A percentile compares a stretch with the other conserved stretches of the same genome.
These are phyloP conservation scores for Plasmodium fragile DNA, from an alignment of 169 alveolate genomes.

Conservation along the genomic window DNA sequence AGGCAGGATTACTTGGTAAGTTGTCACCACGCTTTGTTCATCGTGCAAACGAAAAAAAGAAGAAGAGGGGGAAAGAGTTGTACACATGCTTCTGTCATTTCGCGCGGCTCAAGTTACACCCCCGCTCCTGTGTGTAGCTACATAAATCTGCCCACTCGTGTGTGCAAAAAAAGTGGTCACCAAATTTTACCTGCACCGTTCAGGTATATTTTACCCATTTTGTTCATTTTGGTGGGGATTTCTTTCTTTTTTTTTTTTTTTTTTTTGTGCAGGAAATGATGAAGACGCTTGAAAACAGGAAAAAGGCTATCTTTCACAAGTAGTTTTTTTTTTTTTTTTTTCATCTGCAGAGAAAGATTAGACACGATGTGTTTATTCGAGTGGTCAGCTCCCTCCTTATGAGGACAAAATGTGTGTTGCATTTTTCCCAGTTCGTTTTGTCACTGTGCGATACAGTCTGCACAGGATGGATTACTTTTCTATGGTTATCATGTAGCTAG, in stretches of 20 bases:
- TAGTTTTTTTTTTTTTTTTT: background rate
- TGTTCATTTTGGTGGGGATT: background rate
- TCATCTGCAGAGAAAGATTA: background rate
- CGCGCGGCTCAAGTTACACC: background rate
- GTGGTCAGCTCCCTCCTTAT: background rate
- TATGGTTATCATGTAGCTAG: background rate
- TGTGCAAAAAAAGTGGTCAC: background rate
- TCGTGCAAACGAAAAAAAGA: background rate
- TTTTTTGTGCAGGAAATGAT: conserved; percentile 49
- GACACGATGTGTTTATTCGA: background rate
- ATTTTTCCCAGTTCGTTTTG: background rate
- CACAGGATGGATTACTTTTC: background rate
- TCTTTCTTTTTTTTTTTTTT: conserved; percentile 27
- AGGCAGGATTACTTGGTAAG: conserved; percentile 50
- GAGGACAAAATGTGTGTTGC: background rate
- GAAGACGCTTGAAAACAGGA: conserved; percentile 49
- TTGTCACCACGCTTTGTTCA: background rate
- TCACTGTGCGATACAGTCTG: background rate
- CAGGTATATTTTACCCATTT: background rate
- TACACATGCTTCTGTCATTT: background rate
- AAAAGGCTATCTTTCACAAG: conserved; percentile 29
- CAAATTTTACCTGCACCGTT: background rate
- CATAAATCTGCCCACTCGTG: background rate
- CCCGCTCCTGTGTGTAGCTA: background rate
- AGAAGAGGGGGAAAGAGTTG: background rate